These are phyloP conservation scores for Pyricularia sp. DNA, from an alignment of 2,329 filamentous ascomycete genomes.

Conservation along the genomic window DNA sequence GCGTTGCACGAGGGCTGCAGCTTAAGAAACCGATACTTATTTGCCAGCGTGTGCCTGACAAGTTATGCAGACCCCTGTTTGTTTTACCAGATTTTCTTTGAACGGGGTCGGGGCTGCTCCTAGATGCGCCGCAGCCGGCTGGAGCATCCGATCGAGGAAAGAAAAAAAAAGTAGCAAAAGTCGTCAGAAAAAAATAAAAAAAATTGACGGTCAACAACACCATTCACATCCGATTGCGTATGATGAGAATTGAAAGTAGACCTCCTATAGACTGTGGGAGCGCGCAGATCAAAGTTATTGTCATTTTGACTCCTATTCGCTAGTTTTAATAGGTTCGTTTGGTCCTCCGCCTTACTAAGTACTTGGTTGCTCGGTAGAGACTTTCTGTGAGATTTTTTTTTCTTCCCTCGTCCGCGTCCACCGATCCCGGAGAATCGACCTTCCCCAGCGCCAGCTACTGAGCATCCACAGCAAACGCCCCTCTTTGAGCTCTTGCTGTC, in stretches of 20 bases:
- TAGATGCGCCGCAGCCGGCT: no score
- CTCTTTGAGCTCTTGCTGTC: not conserved
- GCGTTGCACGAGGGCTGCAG: no score
- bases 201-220: not conserved
- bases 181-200: not conserved
- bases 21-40: no score
- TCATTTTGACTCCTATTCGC: not conserved
- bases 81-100: no score
- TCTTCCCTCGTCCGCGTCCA: conserved; percentile 8
- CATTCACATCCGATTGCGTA: not conserved
- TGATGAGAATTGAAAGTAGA: not conserved
- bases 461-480: not conserved
- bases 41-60: no score
- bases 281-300: not conserved
- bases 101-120: no score
- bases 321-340: not conserved
- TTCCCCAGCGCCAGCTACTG: not conserved
- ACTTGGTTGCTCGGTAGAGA: not conserved
- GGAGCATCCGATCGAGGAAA: not conserved
- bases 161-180: not conserved
- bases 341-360: not conserved
- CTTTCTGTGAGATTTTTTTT: not conserved
- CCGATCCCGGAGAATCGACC: not conserved
- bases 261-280: not conserved
- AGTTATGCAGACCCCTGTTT: no score